Percentiles rank a stretch among this genome's conserved stretches.
Evolutionary conservation across 768 basidiomycete genomes (phyloP).

Genomic region (Mycena kentingensis): DNA sequence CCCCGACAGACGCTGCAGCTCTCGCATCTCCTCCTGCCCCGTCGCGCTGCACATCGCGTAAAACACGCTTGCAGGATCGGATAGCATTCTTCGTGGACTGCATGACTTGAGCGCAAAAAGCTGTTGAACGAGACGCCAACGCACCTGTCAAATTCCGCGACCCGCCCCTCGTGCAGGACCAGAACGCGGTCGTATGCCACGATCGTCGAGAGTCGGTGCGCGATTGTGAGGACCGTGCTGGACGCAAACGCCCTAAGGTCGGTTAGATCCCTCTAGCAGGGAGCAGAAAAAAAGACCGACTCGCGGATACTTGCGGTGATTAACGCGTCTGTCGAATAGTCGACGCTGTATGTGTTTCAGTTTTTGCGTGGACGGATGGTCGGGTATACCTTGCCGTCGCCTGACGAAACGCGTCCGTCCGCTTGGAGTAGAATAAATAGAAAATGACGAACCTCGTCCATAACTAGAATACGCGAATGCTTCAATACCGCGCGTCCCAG

Average conservation of each 20-base stretch:
- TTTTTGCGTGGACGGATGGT: neutral
- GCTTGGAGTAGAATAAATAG: constrained; percentile 12
- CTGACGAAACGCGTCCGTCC: neutral
- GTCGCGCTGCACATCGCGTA: constrained; percentile 55
- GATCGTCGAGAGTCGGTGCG: constrained; percentile 57
- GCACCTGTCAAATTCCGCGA: constrained; percentile 54
- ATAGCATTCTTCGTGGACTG: constrained; percentile 43
- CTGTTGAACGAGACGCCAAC: constrained; percentile 1
- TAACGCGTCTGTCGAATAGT: constrained; percentile 68
- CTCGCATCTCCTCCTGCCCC: constrained; percentile 51
- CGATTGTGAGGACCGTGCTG: constrained; percentile 68
- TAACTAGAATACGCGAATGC: constrained; percentile 60
- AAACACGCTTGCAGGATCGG: constrained; percentile 49
- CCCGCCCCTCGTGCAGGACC: constrained; percentile 58
- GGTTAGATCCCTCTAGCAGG: neutral
- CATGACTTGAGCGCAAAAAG: neutral
- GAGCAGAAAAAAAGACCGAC: constrained; percentile 37
- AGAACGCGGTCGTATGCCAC: constrained; percentile 68
- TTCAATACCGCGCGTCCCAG: constrained; percentile 73
- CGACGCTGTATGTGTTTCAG: constrained; percentile 48
- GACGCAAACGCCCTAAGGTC: constrained; percentile 54
- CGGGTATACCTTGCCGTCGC: neutral
- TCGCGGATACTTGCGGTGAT: constrained; percentile 60
- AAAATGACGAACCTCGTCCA: constrained; percentile 80
- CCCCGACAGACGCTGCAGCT: constrained; percentile 49